Evolutionary conservation across 805 yeast genomes (phyloP).

Genomic region (Sungouiozyma intestinalis): DNA sequence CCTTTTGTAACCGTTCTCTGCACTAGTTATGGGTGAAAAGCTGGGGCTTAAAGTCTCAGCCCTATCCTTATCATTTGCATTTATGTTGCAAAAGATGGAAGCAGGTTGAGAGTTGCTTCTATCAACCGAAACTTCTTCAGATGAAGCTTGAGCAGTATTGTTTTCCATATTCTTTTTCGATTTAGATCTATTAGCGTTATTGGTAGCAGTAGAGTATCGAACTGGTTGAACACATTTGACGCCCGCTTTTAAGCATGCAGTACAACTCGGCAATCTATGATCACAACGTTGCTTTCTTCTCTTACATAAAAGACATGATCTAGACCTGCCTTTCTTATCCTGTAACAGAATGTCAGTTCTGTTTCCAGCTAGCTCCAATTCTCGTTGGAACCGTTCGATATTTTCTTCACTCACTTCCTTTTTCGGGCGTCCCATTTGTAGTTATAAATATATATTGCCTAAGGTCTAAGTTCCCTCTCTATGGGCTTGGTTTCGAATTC

Average conservation of each 20-base stretch:
- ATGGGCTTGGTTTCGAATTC: no score
- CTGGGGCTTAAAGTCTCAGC: background rate
- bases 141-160: background rate
- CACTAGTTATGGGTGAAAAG: background rate
- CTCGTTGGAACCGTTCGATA: conserved; percentile 26
- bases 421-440: conserved; percentile 29
- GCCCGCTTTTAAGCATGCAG: conserved; percentile 56
- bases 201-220: conserved; percentile 30
- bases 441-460: no score
- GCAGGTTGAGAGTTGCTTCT: background rate
- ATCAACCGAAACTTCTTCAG: background rate
- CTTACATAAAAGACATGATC: conserved; percentile 47
- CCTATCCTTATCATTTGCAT: background rate
- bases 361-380: conserved; percentile 27
- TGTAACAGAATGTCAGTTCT: conserved; percentile 20
- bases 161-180: background rate
- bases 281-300: conserved; percentile 56
- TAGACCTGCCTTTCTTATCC: conserved; percentile 46
- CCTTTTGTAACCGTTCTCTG: background rate
- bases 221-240: conserved; percentile 56
- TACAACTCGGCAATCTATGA: conserved; percentile 52
- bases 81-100: background rate
- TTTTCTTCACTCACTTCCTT: conserved; percentile 28
- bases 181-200: conserved; percentile 1
- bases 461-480: no score